Percentiles rank a stretch among this genome's conserved stretches.
These are phyloP conservation scores for Conringia planisiliqua DNA, from an alignment of 345 rosid species.

Conservation along the genomic window DNA sequence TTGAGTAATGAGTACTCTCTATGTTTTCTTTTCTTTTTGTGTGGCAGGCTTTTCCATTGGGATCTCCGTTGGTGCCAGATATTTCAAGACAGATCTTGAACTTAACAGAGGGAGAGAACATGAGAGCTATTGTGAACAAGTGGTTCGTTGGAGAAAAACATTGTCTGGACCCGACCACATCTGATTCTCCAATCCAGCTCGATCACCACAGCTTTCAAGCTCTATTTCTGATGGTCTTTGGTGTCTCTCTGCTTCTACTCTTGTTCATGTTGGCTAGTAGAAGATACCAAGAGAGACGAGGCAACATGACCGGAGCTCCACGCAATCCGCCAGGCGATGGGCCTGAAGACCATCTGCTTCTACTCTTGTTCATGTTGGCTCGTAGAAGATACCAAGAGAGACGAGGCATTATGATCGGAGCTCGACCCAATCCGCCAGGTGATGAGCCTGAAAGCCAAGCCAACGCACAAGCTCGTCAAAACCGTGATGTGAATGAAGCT, in stretches of 20 bases:
- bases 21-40: not conserved
- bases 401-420: not conserved
- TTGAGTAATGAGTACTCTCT: not conserved
- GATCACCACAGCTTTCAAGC: conserved; percentile 45
- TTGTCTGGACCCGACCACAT: conserved; percentile 27
- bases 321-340: not conserved
- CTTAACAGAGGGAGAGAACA: conserved; percentile 37
- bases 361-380: not conserved
- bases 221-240: conserved; percentile 42
- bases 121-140: conserved; percentile 34
- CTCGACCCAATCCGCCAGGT: not conserved
- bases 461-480: not conserved
- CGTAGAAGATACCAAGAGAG: not conserved
- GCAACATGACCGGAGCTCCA: not conserved
- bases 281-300: not conserved
- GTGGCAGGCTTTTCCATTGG: conserved; percentile 43
- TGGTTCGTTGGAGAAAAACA: conserved; percentile 16
- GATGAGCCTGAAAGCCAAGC: not conserved
- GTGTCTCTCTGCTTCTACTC: conserved; percentile 30
- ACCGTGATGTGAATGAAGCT: not conserved
- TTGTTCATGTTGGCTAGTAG: not conserved
- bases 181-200: conserved; percentile 35
- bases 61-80: conserved; percentile 45
- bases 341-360: not conserved
- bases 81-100: conserved; percentile 43